Base-by-base conservation (phyloP, 2,329 filamentous ascomycete species). In the Karstenula rhodostoma region DNA sequence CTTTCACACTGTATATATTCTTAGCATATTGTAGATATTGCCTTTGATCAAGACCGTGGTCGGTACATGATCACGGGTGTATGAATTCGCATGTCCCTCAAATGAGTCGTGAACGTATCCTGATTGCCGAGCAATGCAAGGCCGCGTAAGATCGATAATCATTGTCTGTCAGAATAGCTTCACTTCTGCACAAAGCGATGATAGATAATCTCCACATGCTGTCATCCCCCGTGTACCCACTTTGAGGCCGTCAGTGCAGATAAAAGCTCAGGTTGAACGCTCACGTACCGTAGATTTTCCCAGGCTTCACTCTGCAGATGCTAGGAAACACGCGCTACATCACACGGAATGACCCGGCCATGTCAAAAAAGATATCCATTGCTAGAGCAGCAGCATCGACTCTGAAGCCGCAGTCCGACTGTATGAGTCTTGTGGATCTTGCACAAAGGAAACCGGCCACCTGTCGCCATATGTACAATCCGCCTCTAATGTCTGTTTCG, bases 401-500 rank as follows among this genome's bases (percentile, higher is more conserved):
- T 44, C 35, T 42, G 58, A 59, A 55, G 56, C 63, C 63, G 56
- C 23, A 25, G 32, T 48, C 57, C 58, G 47, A 60, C 57, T 66
- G 57, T 66, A 63, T 57, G 54, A 55, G 59, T 62, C 52, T 49
- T 27, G 52, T 40, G 54, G 51, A 57, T 62, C 47, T 49, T 27
- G 52, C 46, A 60, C 48, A 64, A 66, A 59, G 51, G 37, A 62
- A 64, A 58, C 15, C 22, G 54, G 55, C 50, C 59, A 53, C 17
- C n/a, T 57, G 57, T 49, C 58, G 47, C 56, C 56, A 51, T 66
- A 66, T 66, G 40, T 66, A 66, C 63, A 66, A 27, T 52, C 44
- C 51, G 23, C 13, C 33, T 42, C 7, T 19, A 32, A 6, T 29
- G 13, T 46, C 29, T 19, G 46, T n/a, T 19, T 51, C 19, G 9